Evolutionary conservation across 1,139 yeast genomes (phyloP).

Genomic region (Blastobotrys ciferrii): DNA sequence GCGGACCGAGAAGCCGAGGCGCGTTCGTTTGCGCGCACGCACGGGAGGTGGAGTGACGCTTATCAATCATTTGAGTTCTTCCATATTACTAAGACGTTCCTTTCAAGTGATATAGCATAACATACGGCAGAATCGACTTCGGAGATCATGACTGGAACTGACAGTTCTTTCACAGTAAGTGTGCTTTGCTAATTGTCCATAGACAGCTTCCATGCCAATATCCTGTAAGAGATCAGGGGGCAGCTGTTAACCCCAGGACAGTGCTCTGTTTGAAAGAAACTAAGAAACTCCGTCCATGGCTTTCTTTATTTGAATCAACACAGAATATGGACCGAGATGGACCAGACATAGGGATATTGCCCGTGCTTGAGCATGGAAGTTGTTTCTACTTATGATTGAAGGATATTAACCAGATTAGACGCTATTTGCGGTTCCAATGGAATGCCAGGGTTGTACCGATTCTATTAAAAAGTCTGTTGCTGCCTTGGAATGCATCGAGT

Average conservation of each 20-base stretch:
- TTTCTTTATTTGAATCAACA: too few species aligned
- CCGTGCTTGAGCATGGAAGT: too few species aligned
- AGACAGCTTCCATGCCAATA: too few species aligned
- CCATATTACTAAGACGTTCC: not conserved
- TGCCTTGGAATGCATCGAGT: constrained; percentile 44
- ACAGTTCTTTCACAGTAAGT: constrained; percentile 5
- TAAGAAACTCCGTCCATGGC: too few species aligned
- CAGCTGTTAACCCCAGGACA: too few species aligned
- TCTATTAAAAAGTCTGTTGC: constrained; percentile 55
- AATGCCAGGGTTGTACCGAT: constrained; percentile 68
- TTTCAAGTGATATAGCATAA: not conserved
- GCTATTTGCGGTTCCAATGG: constrained; percentile 55
- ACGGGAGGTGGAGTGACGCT: not conserved
- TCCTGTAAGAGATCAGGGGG: too few species aligned
- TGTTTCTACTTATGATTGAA: too few species aligned
- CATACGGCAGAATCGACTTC: too few species aligned
- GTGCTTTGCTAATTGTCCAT: not conserved
- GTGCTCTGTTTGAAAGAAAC: too few species aligned
- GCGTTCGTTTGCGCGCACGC: too few species aligned
- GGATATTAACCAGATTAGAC: constrained; percentile 5
- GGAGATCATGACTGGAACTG: not conserved
- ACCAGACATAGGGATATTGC: too few species aligned
- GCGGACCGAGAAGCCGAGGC: not conserved
- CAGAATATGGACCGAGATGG: too few species aligned
- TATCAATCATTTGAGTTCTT: not conserved